Evolutionary conservation across 768 basidiomycete genomes (phyloP).

Genomic region (Panaeolus cyanescens): DNA sequence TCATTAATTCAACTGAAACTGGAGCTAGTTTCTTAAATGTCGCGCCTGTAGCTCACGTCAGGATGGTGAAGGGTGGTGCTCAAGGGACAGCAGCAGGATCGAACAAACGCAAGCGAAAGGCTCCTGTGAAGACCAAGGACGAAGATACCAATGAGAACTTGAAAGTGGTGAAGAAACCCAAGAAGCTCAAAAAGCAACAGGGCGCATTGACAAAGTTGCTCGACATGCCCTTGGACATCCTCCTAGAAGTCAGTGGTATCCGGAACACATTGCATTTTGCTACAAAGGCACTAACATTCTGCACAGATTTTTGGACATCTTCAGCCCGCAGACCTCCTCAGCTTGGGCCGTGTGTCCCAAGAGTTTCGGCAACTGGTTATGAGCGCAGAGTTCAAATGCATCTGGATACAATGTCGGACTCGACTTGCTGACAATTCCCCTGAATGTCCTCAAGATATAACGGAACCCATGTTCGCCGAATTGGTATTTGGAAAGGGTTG

Average conservation of each 20-base stretch:
- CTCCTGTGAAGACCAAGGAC: not conserved
- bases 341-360: not conserved
- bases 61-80: no score
- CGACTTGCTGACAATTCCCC: not conserved
- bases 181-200: conserved; percentile 3
- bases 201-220: not conserved
- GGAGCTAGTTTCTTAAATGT: no score
- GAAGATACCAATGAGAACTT: no score
- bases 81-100: not conserved
- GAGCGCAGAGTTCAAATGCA: not conserved
- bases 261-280: no score
- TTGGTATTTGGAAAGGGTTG: not conserved
- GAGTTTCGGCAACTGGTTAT: not conserved
- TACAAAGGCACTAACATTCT: no score
- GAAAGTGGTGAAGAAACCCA: not conserved
- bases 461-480: not conserved
- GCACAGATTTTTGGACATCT: not conserved
- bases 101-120: not conserved
- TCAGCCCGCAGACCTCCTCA: not conserved
- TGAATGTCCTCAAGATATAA: not conserved
- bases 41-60: no score
- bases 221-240: not conserved
- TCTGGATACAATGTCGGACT: not conserved
- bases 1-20: no score
- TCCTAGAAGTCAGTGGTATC: not conserved